Conservation (phyloP, 345 rosid species). For the Cardamine occulta region DNA sequence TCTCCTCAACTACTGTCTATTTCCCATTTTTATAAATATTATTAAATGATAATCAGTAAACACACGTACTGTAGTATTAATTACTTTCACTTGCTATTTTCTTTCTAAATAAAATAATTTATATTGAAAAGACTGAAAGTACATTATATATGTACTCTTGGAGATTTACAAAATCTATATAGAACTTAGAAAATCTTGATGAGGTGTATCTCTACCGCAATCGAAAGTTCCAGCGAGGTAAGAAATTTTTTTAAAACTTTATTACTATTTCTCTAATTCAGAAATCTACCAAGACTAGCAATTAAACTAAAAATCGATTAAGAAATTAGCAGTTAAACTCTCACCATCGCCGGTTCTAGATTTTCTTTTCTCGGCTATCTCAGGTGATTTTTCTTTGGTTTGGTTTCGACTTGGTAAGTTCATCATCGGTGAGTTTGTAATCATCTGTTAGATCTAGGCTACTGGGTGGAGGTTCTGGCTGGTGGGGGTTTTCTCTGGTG, state of each 20-base stretch:
- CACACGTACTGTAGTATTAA: not conserved
- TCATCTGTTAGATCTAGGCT: too few relatives aligned
- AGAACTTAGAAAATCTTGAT: slow-evolving; percentile 1
- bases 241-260: not conserved
- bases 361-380: too few relatives aligned
- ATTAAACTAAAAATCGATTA: too few relatives aligned
- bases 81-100: not conserved
- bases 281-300: not conserved
- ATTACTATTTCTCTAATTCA: not conserved
- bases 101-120: not conserved
- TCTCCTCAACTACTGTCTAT: not conserved
- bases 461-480: too few relatives aligned
- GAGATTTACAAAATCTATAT: slow-evolving; percentile 12
- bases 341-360: too few relatives aligned
- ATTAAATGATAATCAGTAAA: slow-evolving; percentile 12
- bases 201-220: not conserved
- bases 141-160: not conserved
- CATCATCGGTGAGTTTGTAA: too few relatives aligned
- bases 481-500: too few relatives aligned
- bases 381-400: too few relatives aligned
- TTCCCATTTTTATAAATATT: not conserved
- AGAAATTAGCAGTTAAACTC: too few relatives aligned
- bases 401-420: too few relatives aligned
- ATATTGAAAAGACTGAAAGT: not conserved
- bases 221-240: not conserved